phyloP scores from a whole-genome alignment of 2,329 filamentous ascomycete genomes.

The Exophiala aquamarina region DNA sequence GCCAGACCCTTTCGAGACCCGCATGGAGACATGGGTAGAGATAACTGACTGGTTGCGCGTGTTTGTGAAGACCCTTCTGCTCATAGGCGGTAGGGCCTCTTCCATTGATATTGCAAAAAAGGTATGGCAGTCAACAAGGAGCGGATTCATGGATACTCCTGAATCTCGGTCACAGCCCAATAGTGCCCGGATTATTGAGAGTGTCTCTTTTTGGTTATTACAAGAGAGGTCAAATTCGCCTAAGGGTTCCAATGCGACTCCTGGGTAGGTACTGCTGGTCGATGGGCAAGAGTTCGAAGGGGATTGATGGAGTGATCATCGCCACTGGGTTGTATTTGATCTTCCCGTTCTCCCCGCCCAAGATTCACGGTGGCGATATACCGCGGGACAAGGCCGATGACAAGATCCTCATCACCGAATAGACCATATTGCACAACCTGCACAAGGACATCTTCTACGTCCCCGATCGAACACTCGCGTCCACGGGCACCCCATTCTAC shows the following conservation, averaged over 20 bases:
- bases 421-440: slow-evolving; percentile 63
- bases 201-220: slow-evolving; percentile 46
- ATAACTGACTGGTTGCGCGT: too few relatives aligned
- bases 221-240: neutral
- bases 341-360: slow-evolving; percentile 59
- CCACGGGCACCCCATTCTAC: slow-evolving; percentile 66
- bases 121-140: slow-evolving; percentile 58
- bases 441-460: slow-evolving; percentile 73
- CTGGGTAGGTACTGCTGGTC: slow-evolving; percentile 52
- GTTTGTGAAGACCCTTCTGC: slow-evolving; percentile 51
- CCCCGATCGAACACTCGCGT: slow-evolving; percentile 61
- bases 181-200: slow-evolving; percentile 52
- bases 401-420: slow-evolving; percentile 60
- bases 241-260: slow-evolving; percentile 39
- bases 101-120: slow-evolving; percentile 56
- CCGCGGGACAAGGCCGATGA: slow-evolving; percentile 50
- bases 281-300: slow-evolving; percentile 53
- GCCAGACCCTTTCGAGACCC: too few relatives aligned
- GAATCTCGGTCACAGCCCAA: slow-evolving; percentile 54
- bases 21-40: too few relatives aligned
- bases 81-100: slow-evolving; percentile 58
- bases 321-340: slow-evolving; percentile 69
- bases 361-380: slow-evolving; percentile 49
- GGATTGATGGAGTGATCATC: slow-evolving; percentile 64
- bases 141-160: slow-evolving; percentile 61